Percentiles rank a stretch among this genome's conserved stretches.
Evolutionary conservation across 106 monocot genomes (phyloP).

Genomic region (Hemerocallis citrina): DNA sequence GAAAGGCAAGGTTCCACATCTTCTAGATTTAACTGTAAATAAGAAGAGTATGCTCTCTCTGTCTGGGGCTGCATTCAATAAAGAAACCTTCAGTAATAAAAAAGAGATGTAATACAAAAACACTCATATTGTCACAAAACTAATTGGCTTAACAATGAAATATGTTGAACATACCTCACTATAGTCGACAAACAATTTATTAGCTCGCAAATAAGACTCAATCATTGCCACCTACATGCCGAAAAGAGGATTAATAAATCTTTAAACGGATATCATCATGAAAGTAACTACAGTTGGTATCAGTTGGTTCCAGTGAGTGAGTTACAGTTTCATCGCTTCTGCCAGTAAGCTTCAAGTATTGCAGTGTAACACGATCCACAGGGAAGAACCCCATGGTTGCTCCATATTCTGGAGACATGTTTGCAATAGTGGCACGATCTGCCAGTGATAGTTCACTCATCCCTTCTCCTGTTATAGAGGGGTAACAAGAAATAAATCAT

Average conservation of each 20-base stretch:
- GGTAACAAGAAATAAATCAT: not conserved
- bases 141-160: too few species aligned
- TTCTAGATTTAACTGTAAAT: slow-evolving; percentile 73
- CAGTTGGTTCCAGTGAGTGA: too few species aligned
- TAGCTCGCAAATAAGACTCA: too few species aligned
- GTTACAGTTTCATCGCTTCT: slow-evolving; percentile 93
- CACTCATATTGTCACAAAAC: not conserved
- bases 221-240: slow-evolving; percentile 52
- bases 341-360: slow-evolving; percentile 88
- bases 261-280: not conserved
- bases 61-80: slow-evolving; percentile 42
- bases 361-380: slow-evolving; percentile 83
- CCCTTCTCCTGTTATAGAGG: slow-evolving; percentile 62
- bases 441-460: slow-evolving; percentile 80
- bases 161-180: too few species aligned
- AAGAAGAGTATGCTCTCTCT: slow-evolving; percentile 78
- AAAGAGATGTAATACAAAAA: not conserved
- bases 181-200: too few species aligned
- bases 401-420: slow-evolving; percentile 98
- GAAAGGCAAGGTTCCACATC: slow-evolving; percentile 91
- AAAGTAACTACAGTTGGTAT: not conserved
- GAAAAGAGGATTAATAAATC: not conserved
- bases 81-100: slow-evolving; percentile 4
- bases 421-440: slow-evolving; percentile 95
- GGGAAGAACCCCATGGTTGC: slow-evolving; percentile 99